phyloP scores from a whole-genome alignment of 768 basidiomycete genomes.

The Terana coerulea region DNA sequence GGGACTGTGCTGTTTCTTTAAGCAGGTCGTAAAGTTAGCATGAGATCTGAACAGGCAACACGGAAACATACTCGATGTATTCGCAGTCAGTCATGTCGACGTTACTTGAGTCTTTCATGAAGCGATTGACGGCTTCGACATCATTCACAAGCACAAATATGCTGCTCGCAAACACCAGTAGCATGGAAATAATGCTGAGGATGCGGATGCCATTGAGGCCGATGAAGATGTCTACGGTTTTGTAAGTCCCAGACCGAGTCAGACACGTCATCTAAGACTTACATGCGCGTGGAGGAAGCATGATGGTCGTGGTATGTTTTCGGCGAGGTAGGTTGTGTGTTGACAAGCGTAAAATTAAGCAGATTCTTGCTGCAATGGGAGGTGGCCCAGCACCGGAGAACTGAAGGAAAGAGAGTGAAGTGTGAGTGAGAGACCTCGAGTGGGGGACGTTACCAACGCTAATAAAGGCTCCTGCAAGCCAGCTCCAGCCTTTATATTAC shows the following conservation, averaged over 20 bases:
- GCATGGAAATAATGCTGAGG: slow-evolving; percentile 73
- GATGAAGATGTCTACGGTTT: slow-evolving; percentile 54
- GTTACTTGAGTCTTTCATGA: slow-evolving; percentile 38
- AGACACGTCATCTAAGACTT: slow-evolving; percentile 22
- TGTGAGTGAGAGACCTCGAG: slow-evolving; percentile 3
- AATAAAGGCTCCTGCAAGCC: neutral
- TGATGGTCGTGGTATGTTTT: slow-evolving; percentile 16
- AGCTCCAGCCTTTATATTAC: slow-evolving; percentile 6
- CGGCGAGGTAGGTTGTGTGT: neutral
- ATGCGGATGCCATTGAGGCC: slow-evolving; percentile 75
- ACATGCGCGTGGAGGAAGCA: slow-evolving; percentile 49
- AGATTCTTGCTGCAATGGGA: slow-evolving; percentile 4
- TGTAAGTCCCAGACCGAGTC: too few species aligned
- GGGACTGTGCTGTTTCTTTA: slow-evolving; percentile 77
- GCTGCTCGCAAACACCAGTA: slow-evolving; percentile 79
- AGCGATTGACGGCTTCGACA: slow-evolving; percentile 69
- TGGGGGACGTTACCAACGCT: neutral
- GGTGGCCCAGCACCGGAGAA: slow-evolving; percentile 28
- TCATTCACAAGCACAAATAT: slow-evolving; percentile 72
- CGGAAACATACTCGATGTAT: slow-evolving; percentile 63
- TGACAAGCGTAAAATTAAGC: slow-evolving; percentile 3
- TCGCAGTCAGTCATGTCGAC: slow-evolving; percentile 55
- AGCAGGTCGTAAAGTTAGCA: slow-evolving; percentile 5
- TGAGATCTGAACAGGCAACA: too few species aligned
- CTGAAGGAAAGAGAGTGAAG: slow-evolving; percentile 11